Evolutionary conservation across 2,329 filamentous ascomycete genomes (phyloP), one percentile per base, ranked within the genome.

Genomic region (Xylaria sp.): DNA sequence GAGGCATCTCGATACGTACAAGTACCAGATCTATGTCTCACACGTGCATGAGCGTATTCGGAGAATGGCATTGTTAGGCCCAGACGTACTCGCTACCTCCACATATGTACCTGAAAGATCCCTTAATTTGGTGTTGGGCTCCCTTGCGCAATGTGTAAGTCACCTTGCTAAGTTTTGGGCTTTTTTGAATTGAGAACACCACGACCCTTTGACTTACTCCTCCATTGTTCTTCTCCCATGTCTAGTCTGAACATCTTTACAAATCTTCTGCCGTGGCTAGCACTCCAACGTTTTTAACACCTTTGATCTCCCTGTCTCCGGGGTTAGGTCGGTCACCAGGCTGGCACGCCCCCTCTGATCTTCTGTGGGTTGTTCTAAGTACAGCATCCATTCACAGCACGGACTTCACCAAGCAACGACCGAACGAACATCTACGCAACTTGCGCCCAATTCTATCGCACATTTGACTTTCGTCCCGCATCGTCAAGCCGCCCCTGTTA

Each of bases 111-210:
- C 62, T 59, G 9, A 51, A 58, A 64, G 44, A 48, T 36, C 44
- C 53, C 42, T 23, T 60, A 65, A 20, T 60, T 60, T 61, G 13
- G 17, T 57, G 59, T 67, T 65, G 44, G 66, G 66, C 66, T 67
- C 56, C 57, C 23, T 60, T 59, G 65, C 60, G 33, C 48, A 38
- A 49, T 51, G 33, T 20, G 20, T 38, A 33, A 36, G 6, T 26
- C 17, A 65, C 65, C 48, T n/a, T 56, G 48, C 36, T 48, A 56
- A 51, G 61, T 33, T 59, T 59, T 65, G 40, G 66, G 49, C 40
- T 33, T 44, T 65, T 65, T 48, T 54, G 28, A 38, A 38, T 42
- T 38, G 48, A 61, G 38, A 65, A 61, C 66, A 63, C 59, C 44
- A 54, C 31, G 48, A 28, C 7, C 53, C 57, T 59, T 54, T 20